phyloP scores from a whole-genome alignment of 1,284 basidiomycete genomes.

The Mycosarcoma maydis region DNA sequence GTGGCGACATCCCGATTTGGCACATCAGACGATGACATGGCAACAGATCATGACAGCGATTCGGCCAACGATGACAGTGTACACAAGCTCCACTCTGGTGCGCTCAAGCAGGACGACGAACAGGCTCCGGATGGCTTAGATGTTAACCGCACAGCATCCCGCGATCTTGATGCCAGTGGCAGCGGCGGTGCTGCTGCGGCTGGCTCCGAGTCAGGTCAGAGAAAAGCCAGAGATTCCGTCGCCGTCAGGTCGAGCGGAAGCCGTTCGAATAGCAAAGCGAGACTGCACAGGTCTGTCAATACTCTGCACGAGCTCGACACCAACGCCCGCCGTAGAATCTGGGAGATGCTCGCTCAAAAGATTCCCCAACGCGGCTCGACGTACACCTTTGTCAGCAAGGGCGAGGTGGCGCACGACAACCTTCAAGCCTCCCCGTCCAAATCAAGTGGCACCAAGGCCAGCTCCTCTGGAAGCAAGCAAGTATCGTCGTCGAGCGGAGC shows the following conservation, averaged over 20 bases:
- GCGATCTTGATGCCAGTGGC: slow-evolving; percentile 7
- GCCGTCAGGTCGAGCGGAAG: slow-evolving; percentile 3
- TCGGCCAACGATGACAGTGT: slow-evolving; percentile 14
- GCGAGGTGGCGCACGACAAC: slow-evolving; percentile 44
- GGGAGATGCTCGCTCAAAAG: slow-evolving; percentile 48
- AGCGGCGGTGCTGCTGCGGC: background rate
- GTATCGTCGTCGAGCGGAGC: background rate
- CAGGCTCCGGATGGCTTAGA: background rate
- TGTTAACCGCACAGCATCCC: background rate
- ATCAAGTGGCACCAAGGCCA: slow-evolving; percentile 1
- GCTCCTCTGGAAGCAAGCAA: slow-evolving; percentile 3
- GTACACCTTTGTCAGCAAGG: slow-evolving; percentile 47
- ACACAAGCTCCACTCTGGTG: slow-evolving; percentile 1
- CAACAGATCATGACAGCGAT: slow-evolving; percentile 22
- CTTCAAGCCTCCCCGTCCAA: slow-evolving; percentile 27
- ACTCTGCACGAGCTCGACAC: slow-evolving; percentile 39
- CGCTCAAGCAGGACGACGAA: slow-evolving; percentile 1
- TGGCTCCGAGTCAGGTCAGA: slow-evolving; percentile 1
- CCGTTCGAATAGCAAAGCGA: slow-evolving; percentile 32
- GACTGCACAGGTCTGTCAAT: slow-evolving; percentile 14
- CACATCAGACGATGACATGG: slow-evolving; percentile 25
- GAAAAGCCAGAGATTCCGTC: slow-evolving; percentile 16
- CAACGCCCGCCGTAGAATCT: slow-evolving; percentile 34
- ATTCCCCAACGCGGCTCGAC: slow-evolving; percentile 48
- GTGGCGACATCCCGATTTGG: slow-evolving; percentile 7